A percentile compares a stretch with the other conserved stretches of the same genome.
Evolutionary conservation across 2,329 filamentous ascomycete species (phyloP).

Genomic region (Sordariomycetes sp.): DNA sequence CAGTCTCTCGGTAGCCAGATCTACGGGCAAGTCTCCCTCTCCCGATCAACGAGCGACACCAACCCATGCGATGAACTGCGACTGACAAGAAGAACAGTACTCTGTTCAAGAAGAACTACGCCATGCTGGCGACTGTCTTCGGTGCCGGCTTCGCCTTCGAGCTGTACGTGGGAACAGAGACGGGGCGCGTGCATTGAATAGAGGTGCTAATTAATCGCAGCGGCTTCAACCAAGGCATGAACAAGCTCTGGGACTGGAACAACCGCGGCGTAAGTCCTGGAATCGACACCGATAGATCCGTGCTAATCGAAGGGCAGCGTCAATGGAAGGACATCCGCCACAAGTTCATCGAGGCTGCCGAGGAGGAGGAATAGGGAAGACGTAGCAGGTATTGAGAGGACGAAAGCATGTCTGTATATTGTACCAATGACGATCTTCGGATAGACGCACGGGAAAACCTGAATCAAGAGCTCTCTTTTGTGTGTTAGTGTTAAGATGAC

Average conservation of each 20-base stretch:
- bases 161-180: conserved; percentile 56
- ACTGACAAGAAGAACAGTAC: conserved; percentile 42
- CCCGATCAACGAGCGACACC: conserved; percentile 13
- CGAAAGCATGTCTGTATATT: too few species aligned
- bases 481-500: too few species aligned
- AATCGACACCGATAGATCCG: not conserved
- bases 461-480: too few species aligned
- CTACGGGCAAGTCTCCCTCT: conserved; percentile 27
- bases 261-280: conserved; percentile 69
- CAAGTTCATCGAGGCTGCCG: conserved; percentile 67
- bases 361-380: conserved; percentile 49
- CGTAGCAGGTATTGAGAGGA: too few species aligned
- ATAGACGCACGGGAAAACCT: too few species aligned
- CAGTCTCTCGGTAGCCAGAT: conserved; percentile 26
- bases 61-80: conserved; percentile 7
- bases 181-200: not conserved
- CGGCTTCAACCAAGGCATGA: conserved; percentile 71
- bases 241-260: conserved; percentile 80
- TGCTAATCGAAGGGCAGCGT: conserved; percentile 48
- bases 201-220: conserved; percentile 34
- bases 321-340: conserved; percentile 99
- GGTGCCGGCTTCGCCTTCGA: conserved; percentile 82
- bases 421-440: too few species aligned
- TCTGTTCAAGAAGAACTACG: conserved; percentile 77
- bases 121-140: conserved; percentile 85